These are phyloP conservation scores for Rhizopogon vesiculosus DNA, from an alignment of 768 basidiomycete species.

Conservation along the genomic window DNA sequence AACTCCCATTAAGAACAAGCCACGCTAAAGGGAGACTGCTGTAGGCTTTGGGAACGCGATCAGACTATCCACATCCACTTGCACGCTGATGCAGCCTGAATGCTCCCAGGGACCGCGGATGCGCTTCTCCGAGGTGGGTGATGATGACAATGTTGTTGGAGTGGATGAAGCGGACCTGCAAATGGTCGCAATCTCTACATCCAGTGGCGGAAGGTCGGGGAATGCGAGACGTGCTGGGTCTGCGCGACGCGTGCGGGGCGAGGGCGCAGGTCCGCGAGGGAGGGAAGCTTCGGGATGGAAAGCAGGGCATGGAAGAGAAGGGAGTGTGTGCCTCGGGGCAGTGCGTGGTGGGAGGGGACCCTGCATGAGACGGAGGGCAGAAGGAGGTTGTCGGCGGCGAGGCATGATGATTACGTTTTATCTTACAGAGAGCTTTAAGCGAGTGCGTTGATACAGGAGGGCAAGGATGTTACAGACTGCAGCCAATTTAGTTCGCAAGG, in stretches of 20 bases:
- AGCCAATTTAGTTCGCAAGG: background rate
- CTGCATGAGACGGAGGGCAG: slow-evolving; percentile 53
- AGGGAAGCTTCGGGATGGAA: slow-evolving; percentile 32
- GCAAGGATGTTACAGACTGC: background rate
- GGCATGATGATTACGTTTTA: slow-evolving; percentile 38
- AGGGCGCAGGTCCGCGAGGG: slow-evolving; percentile 14
- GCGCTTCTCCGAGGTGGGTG: slow-evolving; percentile 15
- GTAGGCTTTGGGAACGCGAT: slow-evolving; percentile 44
- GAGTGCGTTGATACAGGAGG: background rate
- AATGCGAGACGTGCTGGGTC: slow-evolving; percentile 5
- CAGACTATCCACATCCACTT: slow-evolving; percentile 43
- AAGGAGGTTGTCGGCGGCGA: slow-evolving; percentile 58
- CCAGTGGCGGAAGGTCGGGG: slow-evolving; percentile 20
- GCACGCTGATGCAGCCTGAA: slow-evolving; percentile 37
- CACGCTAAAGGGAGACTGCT: slow-evolving; percentile 19
- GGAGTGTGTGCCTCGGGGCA: slow-evolving; percentile 59
- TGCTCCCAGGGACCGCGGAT: slow-evolving; percentile 59
- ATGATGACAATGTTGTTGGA: slow-evolving; percentile 6
- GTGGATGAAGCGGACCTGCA: slow-evolving; percentile 8
- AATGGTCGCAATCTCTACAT: slow-evolving; percentile 14
- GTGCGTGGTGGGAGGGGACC: slow-evolving; percentile 64
- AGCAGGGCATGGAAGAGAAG: slow-evolving; percentile 57
- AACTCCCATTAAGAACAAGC: background rate
- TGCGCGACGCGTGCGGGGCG: slow-evolving; percentile 12
- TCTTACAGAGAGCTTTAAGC: background rate